These are phyloP conservation scores for Flaveria ramosissima DNA, from an alignment of 129 eudicot species.

Conservation along the genomic window DNA sequence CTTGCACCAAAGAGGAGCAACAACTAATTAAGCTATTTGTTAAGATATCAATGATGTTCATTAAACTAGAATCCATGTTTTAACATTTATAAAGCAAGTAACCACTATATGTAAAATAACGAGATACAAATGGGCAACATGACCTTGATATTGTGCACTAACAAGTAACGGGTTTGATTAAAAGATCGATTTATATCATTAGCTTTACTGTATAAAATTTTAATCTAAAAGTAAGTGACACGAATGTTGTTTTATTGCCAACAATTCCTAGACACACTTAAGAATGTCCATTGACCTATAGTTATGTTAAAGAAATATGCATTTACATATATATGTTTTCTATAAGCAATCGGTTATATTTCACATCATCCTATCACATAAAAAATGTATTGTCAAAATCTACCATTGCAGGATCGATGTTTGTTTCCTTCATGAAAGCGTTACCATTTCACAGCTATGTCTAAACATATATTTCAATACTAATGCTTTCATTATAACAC, in stretches of 20 bases:
- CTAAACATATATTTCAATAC: neutral
- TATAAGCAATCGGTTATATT: neutral
- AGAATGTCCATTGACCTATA: no score
- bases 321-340: neutral
- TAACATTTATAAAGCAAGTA: neutral
- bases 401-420: neutral
- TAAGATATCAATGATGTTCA: neutral
- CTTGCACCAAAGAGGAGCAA: neutral
- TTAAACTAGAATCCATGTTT: neutral
- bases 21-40: no score
- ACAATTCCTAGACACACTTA: neutral
- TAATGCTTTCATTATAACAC: neutral
- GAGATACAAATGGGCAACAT: neutral
- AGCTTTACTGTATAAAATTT: neutral
- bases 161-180: neutral
- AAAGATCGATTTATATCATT: neutral
- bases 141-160: neutral
- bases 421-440: neutral
- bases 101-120: neutral
- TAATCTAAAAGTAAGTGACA: neutral
- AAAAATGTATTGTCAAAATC: neutral
- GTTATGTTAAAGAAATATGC: neutral
- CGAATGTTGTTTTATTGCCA: neutral
- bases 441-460: neutral
- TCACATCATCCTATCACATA: neutral